Conservation (phyloP, 1,139 yeast genomes). For the Geotrichum candidum region DNA sequence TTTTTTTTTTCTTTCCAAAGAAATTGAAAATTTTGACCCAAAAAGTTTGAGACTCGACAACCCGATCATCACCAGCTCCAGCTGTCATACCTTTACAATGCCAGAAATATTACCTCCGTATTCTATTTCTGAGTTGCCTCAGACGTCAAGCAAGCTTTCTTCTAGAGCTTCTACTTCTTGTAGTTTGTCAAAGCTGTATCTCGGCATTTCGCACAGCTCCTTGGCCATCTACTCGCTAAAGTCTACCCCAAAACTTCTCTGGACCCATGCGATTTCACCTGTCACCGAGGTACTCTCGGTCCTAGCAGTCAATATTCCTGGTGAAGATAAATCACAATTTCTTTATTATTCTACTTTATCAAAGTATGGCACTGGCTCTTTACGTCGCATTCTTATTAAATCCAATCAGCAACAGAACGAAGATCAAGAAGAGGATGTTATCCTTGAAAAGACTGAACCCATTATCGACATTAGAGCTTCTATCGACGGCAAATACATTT, state of each 20-base stretch:
- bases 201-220: constrained; percentile 74
- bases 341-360: constrained; percentile 14
- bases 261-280: constrained; percentile 71
- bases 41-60: neutral
- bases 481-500: constrained; percentile 16
- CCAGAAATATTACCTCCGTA: constrained; percentile 34
- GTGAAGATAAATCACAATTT: constrained; percentile 4
- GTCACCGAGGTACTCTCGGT: constrained; percentile 41
- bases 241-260: constrained; percentile 74
- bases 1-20: neutral
- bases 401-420: constrained; percentile 18
- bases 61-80: neutral
- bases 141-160: constrained; percentile 21
- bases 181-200: constrained; percentile 28
- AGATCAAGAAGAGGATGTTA: constrained; percentile 14
- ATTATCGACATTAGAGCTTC: constrained; percentile 20
- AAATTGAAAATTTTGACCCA: constrained; percentile 1
- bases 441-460: constrained; percentile 17
- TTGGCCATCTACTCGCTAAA: constrained; percentile 63
- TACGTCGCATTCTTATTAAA: constrained; percentile 11
- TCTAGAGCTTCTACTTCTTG: constrained; percentile 20
- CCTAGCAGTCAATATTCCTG: constrained; percentile 20
- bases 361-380: constrained; percentile 14
- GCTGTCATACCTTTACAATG: constrained; percentile 21
- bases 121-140: constrained; percentile 31